Percentiles rank a stretch among this genome's conserved stretches.
phyloP scores from a whole-genome alignment of 371 early-diverging fungal genomes.

The Apophysomyces elegans region DNA sequence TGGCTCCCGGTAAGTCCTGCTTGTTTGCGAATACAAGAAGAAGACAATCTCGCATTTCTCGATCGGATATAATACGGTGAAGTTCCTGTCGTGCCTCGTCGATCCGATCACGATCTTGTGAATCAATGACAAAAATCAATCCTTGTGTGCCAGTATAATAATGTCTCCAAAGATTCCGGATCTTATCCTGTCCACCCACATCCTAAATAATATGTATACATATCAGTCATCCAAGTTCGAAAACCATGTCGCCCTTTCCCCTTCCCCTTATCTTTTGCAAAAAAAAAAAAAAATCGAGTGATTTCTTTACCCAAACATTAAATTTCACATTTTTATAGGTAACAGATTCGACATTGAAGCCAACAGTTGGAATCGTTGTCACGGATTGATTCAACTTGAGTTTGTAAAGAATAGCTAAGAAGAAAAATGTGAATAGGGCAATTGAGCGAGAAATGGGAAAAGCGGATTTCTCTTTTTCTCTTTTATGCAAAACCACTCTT shows the following conservation, averaged over 20 bases:
- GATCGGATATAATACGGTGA: constrained; percentile 79
- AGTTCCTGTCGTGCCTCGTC: constrained; percentile 85
- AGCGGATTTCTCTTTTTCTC: background rate
- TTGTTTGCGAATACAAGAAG: constrained; percentile 88
- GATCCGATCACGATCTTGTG: constrained; percentile 83
- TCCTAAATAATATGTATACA: constrained; percentile 54
- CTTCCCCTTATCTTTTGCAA: background rate
- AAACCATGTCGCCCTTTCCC: background rate
- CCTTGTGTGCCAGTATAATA: constrained; percentile 90
- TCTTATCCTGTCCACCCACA: constrained; percentile 92
- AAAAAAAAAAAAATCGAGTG: constrained; percentile 12
- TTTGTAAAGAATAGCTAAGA: constrained; percentile 81
- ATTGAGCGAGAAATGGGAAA: background rate
- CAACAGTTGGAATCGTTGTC: constrained; percentile 90
- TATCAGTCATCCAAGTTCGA: no score
- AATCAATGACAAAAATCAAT: constrained; percentile 87
- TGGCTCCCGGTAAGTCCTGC: constrained; percentile 83
- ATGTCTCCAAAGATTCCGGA: constrained; percentile 88
- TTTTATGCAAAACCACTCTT: constrained; percentile 10
- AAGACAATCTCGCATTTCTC: constrained; percentile 84
- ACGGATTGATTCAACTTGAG: constrained; percentile 86
- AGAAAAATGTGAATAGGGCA: constrained; percentile 3
- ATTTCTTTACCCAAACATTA: constrained; percentile 70
- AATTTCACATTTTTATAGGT: constrained; percentile 92
- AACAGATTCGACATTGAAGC: constrained; percentile 88